A percentile compares a stretch with the other conserved stretches of the same genome.
phyloP scores from a whole-genome alignment of 2,329 filamentous ascomycete species.

The Paramyrothecium sp. region DNA sequence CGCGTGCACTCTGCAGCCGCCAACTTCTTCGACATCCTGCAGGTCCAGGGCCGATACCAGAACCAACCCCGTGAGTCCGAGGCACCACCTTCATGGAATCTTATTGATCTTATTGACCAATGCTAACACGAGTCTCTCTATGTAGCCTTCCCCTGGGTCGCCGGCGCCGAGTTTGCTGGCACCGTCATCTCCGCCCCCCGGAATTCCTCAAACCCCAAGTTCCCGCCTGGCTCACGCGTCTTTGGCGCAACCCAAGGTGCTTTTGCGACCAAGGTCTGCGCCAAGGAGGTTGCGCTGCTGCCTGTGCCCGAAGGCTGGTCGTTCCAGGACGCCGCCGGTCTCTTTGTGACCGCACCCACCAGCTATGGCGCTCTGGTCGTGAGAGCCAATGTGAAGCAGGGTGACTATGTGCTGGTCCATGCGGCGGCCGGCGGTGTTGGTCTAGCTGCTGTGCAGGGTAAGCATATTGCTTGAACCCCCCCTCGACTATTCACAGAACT shows the following conservation, averaged over 20 bases:
- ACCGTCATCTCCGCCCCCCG: slow-evolving; percentile 67
- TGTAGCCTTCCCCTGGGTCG: slow-evolving; percentile 76
- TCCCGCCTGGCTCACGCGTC: slow-evolving; percentile 75
- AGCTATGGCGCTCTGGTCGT: slow-evolving; percentile 81
- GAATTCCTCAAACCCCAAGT: slow-evolving; percentile 50
- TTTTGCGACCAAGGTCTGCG: slow-evolving; percentile 75
- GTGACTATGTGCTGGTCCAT: slow-evolving; percentile 87
- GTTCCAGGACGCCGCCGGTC: slow-evolving; percentile 78
- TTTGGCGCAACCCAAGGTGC: slow-evolving; percentile 86
- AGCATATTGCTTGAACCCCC: slow-evolving; percentile 13
- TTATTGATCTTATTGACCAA: background rate
- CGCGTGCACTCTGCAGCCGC: slow-evolving; percentile 82
- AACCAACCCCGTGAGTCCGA: slow-evolving; percentile 66
- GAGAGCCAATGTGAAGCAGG: slow-evolving; percentile 72
- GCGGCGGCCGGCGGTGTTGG: slow-evolving; percentile 92
- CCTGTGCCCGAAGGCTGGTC: slow-evolving; percentile 80
- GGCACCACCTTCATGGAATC: background rate
- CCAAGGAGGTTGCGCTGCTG: slow-evolving; percentile 64
- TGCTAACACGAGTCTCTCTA: background rate
- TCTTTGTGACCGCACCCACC: slow-evolving; percentile 91
- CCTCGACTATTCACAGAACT: no score
- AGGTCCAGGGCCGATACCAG: slow-evolving; percentile 95
- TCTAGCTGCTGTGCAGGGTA: slow-evolving; percentile 80
- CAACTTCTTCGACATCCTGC: slow-evolving; percentile 97
- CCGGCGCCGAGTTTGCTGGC: slow-evolving; percentile 85